phyloP scores from a whole-genome alignment of 805 yeast genomes.

The Wickerhamomyces xylosicus region DNA sequence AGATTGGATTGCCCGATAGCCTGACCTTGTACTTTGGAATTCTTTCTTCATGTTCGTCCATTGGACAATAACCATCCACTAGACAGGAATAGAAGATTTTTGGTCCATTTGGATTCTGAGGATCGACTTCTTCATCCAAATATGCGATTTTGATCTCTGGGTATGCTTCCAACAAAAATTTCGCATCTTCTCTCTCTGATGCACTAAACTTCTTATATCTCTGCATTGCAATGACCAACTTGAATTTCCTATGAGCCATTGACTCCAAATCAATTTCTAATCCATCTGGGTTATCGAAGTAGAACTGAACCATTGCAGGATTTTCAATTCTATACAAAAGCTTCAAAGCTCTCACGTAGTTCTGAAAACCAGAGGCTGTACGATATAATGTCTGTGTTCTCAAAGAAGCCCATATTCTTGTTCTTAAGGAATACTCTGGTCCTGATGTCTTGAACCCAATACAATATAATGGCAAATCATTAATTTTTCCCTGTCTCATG shows the following conservation, averaged over 20 bases:
- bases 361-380: slow-evolving; percentile 77
- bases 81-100: slow-evolving; percentile 51
- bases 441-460: slow-evolving; percentile 63
- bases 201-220: slow-evolving; percentile 54
- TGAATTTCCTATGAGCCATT: slow-evolving; percentile 73
- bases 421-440: slow-evolving; percentile 54
- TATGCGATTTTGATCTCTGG: slow-evolving; percentile 55
- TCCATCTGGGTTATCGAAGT: slow-evolving; percentile 39
- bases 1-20: slow-evolving; percentile 86
- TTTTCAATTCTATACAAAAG: slow-evolving; percentile 60
- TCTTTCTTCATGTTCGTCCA: slow-evolving; percentile 45
- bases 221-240: slow-evolving; percentile 82
- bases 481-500: slow-evolving; percentile 31
- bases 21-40: slow-evolving; percentile 56
- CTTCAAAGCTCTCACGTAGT: slow-evolving; percentile 65
- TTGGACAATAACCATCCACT: slow-evolving; percentile 47
- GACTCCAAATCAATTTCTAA: slow-evolving; percentile 56
- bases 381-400: slow-evolving; percentile 78
- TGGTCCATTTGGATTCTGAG: slow-evolving; percentile 18
- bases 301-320: slow-evolving; percentile 37
- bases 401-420: slow-evolving; percentile 81
- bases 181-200: slow-evolving; percentile 60
- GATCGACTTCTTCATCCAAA: slow-evolving; percentile 33
- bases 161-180: slow-evolving; percentile 56
- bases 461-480: slow-evolving; percentile 61